Conservation (phyloP, 208 protist genomes). For the Trypanosoma grayi region DNA sequence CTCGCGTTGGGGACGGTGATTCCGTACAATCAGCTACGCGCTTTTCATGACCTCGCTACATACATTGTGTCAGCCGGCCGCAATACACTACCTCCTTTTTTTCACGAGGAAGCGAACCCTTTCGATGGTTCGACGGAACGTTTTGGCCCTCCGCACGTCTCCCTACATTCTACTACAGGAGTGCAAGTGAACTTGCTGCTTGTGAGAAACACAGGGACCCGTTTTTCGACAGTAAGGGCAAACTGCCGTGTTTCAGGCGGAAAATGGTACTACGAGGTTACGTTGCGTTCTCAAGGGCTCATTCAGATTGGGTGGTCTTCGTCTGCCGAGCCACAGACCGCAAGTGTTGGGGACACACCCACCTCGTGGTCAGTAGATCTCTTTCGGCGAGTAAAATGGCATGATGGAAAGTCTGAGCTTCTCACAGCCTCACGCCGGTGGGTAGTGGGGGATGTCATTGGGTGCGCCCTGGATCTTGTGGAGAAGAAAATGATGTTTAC, state of each 20-base stretch:
- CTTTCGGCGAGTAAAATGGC: conserved; percentile 87
- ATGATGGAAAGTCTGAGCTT: conserved; percentile 57
- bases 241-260: conserved; percentile 79
- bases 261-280: conserved; percentile 92
- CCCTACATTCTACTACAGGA: conserved; percentile 57
- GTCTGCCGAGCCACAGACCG: conserved; percentile 23
- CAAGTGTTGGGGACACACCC: conserved; percentile 82
- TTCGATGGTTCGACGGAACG: conserved; percentile 75
- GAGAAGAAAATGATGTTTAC: conserved; percentile 76
- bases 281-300: conserved; percentile 82
- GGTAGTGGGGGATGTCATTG: conserved; percentile 83
- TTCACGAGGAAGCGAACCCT: conserved; percentile 81
- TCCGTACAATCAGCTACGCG: conserved; percentile 87
- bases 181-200: conserved; percentile 74
- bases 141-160: conserved; percentile 83
- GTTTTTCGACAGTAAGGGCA: conserved; percentile 71
- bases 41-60: conserved; percentile 78
- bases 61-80: conserved; percentile 64
- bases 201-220: conserved; percentile 65
- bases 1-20: conserved; percentile 69
- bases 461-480: conserved; percentile 82
- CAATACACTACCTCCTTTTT: conserved; percentile 78
- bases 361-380: conserved; percentile 86
- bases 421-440: conserved; percentile 68
- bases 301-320: conserved; percentile 91